phyloP scores from a whole-genome alignment of 225 moss, liverwort and hornwort species.

The Rhytidiadelphus loreus region DNA sequence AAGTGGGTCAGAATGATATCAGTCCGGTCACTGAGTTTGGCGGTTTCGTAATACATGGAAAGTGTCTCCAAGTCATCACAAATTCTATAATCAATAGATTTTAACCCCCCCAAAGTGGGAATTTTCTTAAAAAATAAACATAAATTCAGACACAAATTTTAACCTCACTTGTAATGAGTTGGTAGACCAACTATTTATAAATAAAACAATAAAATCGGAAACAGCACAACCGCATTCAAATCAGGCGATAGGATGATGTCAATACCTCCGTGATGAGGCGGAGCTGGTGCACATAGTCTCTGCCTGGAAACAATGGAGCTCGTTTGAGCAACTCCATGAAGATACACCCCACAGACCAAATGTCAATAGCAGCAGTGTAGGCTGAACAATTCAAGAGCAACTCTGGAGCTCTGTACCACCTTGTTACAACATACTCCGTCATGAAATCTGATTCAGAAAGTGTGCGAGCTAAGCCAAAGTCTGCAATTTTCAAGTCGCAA shows the following conservation, averaged over 20 bases:
- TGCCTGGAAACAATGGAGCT: slow-evolving; percentile 45
- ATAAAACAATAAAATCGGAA: background rate
- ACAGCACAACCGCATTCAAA: background rate
- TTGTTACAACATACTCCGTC: slow-evolving; percentile 62
- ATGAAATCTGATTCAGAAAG: slow-evolving; percentile 52
- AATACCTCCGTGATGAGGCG: slow-evolving; percentile 53
- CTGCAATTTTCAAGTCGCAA: slow-evolving; percentile 53
- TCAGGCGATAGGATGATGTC: background rate
- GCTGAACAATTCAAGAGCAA: slow-evolving; percentile 47
- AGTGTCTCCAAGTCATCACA: background rate
- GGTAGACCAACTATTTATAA: background rate
- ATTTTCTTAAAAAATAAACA: background rate
- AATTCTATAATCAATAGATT: background rate
- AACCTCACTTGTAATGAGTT: background rate
- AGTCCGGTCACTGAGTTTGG: background rate
- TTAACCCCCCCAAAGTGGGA: too few species aligned
- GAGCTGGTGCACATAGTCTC: slow-evolving; percentile 57
- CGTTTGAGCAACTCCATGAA: slow-evolving; percentile 59
- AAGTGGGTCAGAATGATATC: background rate
- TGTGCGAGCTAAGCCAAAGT: slow-evolving; percentile 55
- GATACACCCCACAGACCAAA: slow-evolving; percentile 63
- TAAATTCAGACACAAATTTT: background rate
- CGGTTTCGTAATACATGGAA: background rate
- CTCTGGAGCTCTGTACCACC: slow-evolving; percentile 59
- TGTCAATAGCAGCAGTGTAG: slow-evolving; percentile 54